phyloP scores from a whole-genome alignment of 106 monocot species.

The Posidonia australis region DNA sequence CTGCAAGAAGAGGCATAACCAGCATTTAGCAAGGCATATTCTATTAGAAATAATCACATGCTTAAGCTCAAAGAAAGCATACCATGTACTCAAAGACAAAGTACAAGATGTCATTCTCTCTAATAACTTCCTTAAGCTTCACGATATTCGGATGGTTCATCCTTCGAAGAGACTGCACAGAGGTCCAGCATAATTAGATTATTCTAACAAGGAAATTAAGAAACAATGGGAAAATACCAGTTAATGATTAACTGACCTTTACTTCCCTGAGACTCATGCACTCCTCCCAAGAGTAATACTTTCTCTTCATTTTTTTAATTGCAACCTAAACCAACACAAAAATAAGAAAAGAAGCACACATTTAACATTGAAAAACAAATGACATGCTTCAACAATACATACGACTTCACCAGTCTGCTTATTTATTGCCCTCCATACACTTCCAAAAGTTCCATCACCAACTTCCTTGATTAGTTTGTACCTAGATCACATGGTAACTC shows the following conservation, averaged over 20 bases:
- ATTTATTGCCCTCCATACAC: slow-evolving; percentile 26
- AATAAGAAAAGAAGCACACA: background rate
- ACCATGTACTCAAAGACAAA: slow-evolving; percentile 98
- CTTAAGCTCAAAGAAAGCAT: slow-evolving; percentile 5
- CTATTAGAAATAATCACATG: no score
- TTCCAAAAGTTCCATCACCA: slow-evolving; percentile 34
- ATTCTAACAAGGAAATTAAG: background rate
- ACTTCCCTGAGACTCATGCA: slow-evolving; percentile 96
- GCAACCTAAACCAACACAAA: slow-evolving; percentile 49
- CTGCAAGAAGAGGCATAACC: slow-evolving; percentile 20
- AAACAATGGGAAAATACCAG: background rate
- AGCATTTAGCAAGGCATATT: no score
- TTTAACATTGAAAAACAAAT: background rate
- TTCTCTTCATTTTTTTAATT: slow-evolving; percentile 97
- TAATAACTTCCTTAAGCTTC: slow-evolving; percentile 91
- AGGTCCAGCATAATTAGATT: background rate
- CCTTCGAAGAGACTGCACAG: slow-evolving; percentile 55
- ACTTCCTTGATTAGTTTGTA: slow-evolving; percentile 26
- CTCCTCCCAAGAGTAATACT: slow-evolving; percentile 96
- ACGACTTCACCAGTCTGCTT: slow-evolving; percentile 25
- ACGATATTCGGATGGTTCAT: slow-evolving; percentile 99
- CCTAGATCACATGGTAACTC: background rate
- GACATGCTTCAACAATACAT: background rate
- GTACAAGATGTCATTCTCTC: slow-evolving; percentile 78
- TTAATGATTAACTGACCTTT: slow-evolving; percentile 41